Evolutionary conservation across 345 rosid species (phyloP).

Genomic region (Eucalyptus erythrocorys): DNA sequence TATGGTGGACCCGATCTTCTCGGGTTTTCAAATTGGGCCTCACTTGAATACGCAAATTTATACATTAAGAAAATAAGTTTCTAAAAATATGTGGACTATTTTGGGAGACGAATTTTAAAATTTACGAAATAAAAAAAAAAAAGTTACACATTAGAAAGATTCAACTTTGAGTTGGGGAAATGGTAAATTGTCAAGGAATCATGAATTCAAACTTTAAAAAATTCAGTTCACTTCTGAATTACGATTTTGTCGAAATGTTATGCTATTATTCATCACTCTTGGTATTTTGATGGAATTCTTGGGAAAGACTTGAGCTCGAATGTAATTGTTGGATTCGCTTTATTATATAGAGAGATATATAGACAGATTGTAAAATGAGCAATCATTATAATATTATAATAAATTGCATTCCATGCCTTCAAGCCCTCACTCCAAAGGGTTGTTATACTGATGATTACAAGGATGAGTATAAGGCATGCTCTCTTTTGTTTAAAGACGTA

Average conservation of each 20-base stretch:
- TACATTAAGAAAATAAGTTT: background rate
- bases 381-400: background rate
- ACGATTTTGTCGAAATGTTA: fast-evolving
- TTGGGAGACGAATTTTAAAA: background rate
- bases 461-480: background rate
- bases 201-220: background rate
- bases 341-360: background rate
- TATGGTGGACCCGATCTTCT: background rate
- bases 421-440: background rate
- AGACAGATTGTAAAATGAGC: background rate
- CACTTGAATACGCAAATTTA: background rate
- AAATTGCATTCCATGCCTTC: background rate
- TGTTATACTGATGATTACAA: background rate
- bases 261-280: background rate
- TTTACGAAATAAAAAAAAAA: background rate
- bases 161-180: background rate
- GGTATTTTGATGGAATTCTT: background rate
- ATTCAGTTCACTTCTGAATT: background rate
- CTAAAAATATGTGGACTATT: background rate
- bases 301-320: background rate
- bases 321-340: background rate
- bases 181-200: background rate
- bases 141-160: background rate
- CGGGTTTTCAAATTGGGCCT: background rate
- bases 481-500: background rate